These are phyloP conservation scores for Penicillium argentinense DNA, from an alignment of 495 filamentous ascomycete genomes.

Conservation along the genomic window DNA sequence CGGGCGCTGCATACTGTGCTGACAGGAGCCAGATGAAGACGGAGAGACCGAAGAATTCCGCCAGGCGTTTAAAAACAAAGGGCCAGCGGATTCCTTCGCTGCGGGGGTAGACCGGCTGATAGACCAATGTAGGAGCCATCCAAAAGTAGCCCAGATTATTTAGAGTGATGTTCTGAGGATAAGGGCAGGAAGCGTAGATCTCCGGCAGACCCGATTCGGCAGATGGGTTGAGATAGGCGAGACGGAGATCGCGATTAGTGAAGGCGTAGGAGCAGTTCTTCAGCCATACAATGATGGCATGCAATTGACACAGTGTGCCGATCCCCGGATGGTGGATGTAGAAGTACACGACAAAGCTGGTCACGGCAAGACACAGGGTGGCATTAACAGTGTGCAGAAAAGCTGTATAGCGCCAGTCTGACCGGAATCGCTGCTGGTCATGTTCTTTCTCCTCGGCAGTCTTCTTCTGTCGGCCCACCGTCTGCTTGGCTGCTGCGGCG, in stretches of 20 bases:
- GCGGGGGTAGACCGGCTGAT: slow-evolving; percentile 94
- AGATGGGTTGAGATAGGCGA: slow-evolving; percentile 73
- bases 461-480: slow-evolving; percentile 62
- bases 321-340: slow-evolving; percentile 90
- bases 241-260: slow-evolving; percentile 92
- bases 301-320: slow-evolving; percentile 84
- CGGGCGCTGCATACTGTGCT: slow-evolving; percentile 89
- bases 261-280: slow-evolving; percentile 95
- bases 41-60: slow-evolving; percentile 69
- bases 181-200: slow-evolving; percentile 80
- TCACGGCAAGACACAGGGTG: slow-evolving; percentile 73
- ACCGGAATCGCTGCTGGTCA: slow-evolving; percentile 54
- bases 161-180: slow-evolving; percentile 86
- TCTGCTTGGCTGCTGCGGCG: slow-evolving; percentile 68
- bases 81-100: slow-evolving; percentile 73
- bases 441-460: slow-evolving; percentile 54
- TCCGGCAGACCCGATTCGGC: slow-evolving; percentile 63
- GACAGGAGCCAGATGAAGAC: slow-evolving; percentile 91
- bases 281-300: slow-evolving; percentile 93
- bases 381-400: slow-evolving; percentile 79
- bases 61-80: slow-evolving; percentile 80
- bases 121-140: slow-evolving; percentile 94
- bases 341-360: slow-evolving; percentile 84
- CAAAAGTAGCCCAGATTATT: slow-evolving; percentile 90
- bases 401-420: slow-evolving; percentile 76